Conservation (phyloP, 106 monocot species). For the Dendrobium officinale region DNA sequence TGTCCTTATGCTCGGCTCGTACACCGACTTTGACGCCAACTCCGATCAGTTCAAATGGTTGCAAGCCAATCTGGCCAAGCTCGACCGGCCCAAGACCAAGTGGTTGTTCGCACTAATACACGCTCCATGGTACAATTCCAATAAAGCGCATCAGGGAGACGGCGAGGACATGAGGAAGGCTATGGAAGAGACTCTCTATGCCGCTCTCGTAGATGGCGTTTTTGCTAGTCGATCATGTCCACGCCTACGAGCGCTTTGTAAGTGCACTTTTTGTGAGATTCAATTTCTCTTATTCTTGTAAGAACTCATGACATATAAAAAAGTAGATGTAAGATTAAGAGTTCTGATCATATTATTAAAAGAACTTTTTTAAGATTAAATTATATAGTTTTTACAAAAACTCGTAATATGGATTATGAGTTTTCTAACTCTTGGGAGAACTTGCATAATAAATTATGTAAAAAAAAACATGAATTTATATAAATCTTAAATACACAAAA, state of each 20-base stretch:
- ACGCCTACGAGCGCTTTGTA: constrained; percentile 59
- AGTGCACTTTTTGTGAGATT: neutral
- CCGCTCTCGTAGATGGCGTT: constrained; percentile 34
- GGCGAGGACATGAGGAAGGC: constrained; percentile 48
- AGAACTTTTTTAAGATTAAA: too few species aligned
- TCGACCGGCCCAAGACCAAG: constrained; percentile 34
- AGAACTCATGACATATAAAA: too few species aligned
- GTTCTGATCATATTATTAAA: too few species aligned
- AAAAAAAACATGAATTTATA: too few species aligned
- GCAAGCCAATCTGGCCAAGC: constrained; percentile 32
- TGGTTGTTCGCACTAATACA: constrained; percentile 68
- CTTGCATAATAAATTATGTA: too few species aligned
- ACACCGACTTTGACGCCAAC: constrained; percentile 32
- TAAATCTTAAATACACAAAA: too few species aligned
- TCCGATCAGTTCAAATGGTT: constrained; percentile 51
- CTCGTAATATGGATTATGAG: too few species aligned
- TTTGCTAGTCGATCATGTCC: constrained; percentile 62
- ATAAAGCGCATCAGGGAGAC: constrained; percentile 45
- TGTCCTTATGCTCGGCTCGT: constrained; percentile 53
- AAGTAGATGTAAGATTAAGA: too few species aligned
- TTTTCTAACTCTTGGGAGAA: too few species aligned
- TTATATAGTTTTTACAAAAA: too few species aligned
- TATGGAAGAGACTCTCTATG: constrained; percentile 35
- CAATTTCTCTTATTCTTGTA: too few species aligned
- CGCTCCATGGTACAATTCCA: constrained; percentile 83